A percentile compares a stretch with the other conserved stretches of the same genome.
These are phyloP conservation scores for Penstemon davidsonii DNA, from an alignment of 257 asterid genomes.

Conservation along the genomic window DNA sequence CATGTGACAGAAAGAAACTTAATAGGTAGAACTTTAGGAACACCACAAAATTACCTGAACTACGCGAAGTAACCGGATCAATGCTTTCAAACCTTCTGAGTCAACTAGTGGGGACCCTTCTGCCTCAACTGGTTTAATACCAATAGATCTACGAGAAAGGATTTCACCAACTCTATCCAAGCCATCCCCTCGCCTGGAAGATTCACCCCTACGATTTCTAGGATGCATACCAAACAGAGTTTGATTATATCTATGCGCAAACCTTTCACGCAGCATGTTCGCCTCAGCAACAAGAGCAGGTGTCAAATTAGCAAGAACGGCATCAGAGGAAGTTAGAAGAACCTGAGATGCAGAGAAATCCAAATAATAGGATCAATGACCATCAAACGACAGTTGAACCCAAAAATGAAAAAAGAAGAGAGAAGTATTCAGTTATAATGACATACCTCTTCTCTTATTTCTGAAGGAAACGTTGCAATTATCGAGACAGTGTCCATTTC, in stretches of 20 bases:
- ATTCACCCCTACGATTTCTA: constrained; percentile 86
- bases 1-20: constrained; percentile 13
- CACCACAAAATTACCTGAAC: constrained; percentile 65
- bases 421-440: background rate
- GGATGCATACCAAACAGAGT: constrained; percentile 82
- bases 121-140: constrained; percentile 80
- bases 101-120: constrained; percentile 90
- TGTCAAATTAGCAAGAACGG: constrained; percentile 86
- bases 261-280: constrained; percentile 91
- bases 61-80: constrained; percentile 87
- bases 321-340: constrained; percentile 94
- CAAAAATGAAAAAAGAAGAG: background rate
- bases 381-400: background rate
- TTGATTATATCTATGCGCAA: constrained; percentile 89
- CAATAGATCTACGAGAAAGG: constrained; percentile 76
- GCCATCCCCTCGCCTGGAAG: constrained; percentile 83
- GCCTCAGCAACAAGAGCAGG: constrained; percentile 99
- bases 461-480: constrained; percentile 96
- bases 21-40: constrained; percentile 16
- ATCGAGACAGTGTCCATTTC: constrained; percentile 98
- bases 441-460: constrained; percentile 88
- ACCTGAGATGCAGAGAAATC: constrained; percentile 45
- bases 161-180: constrained; percentile 67
- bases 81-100: constrained; percentile 79
- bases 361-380: background rate